Conservation (phyloP, 768 basidiomycete genomes). For the Lentinula boryana region DNA sequence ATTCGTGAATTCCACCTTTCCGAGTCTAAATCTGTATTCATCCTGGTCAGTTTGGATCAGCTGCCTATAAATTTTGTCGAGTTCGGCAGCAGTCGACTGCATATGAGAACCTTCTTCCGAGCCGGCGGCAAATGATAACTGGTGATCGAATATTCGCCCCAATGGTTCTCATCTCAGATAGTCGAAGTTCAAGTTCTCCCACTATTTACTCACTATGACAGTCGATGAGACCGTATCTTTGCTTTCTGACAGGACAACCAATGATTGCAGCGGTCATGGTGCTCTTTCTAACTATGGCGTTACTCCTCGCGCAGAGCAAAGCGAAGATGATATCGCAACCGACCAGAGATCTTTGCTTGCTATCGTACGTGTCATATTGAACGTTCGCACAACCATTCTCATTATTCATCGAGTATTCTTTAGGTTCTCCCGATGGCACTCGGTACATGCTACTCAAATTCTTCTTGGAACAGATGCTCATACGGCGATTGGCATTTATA, state of each 20-base stretch:
- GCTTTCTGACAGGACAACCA: constrained; percentile 11
- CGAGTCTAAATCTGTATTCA: too few relatives aligned
- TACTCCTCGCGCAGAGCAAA: constrained; percentile 3
- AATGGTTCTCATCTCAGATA: too few relatives aligned
- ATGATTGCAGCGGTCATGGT: background rate
- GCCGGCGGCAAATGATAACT: too few relatives aligned
- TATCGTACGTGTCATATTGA: constrained; percentile 15
- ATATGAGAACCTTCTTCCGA: background rate
- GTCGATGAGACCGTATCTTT: constrained; percentile 29
- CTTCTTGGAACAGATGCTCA: background rate
- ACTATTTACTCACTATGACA: constrained; percentile 15
- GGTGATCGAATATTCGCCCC: background rate
- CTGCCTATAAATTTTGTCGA: too few relatives aligned
- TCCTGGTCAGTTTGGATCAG: too few relatives aligned
- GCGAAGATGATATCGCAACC: background rate
- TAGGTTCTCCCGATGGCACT: constrained; percentile 43
- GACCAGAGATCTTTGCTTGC: constrained; percentile 6
- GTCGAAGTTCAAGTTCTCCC: background rate
- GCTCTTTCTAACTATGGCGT: constrained; percentile 9
- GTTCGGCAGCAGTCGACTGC: too few relatives aligned
- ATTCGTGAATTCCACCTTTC: too few relatives aligned
- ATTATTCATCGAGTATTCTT: background rate
- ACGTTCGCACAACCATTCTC: background rate
- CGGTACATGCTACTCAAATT: constrained; percentile 14
- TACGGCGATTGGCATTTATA: background rate